A percentile compares a stretch with the other conserved stretches of the same genome.
These are phyloP conservation scores for Mrakia hoshinonis DNA, from an alignment of 768 basidiomycete genomes.

Conservation along the genomic window DNA sequence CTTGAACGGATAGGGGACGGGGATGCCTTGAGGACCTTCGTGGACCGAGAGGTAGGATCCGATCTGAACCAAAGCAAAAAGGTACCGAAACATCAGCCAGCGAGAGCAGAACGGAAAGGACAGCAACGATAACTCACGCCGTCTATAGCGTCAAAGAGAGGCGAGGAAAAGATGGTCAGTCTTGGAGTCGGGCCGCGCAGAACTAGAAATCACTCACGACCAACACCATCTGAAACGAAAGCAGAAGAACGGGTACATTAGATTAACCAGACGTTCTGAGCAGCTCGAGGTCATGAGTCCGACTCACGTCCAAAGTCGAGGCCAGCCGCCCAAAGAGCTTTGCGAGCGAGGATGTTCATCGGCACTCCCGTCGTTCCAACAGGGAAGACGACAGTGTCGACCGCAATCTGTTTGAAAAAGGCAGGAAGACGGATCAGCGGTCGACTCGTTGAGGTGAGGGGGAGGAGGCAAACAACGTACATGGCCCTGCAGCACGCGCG, in stretches of 20 bases:
- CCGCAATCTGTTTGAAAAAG: slow-evolving; percentile 59
- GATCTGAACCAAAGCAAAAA: slow-evolving; percentile 26
- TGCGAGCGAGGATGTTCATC: slow-evolving; percentile 67
- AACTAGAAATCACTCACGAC: not conserved
- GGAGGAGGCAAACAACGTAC: slow-evolving; percentile 46
- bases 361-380: slow-evolving; percentile 74
- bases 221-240: slow-evolving; percentile 15
- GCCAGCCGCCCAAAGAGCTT: slow-evolving; percentile 32
- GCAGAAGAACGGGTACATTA: not conserved
- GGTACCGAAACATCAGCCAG: not conserved
- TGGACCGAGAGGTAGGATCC: slow-evolving; percentile 40
- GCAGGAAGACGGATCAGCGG: slow-evolving; percentile 25
- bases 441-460: not conserved
- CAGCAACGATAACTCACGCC: slow-evolving; percentile 3
- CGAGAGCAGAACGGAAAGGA: too few species aligned
- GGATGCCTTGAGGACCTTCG: slow-evolving; percentile 63
- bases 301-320: slow-evolving; percentile 40
- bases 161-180: not conserved
- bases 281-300: slow-evolving; percentile 32
- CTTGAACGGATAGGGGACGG: slow-evolving; percentile 56
- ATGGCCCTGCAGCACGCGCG: slow-evolving; percentile 91
- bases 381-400: slow-evolving; percentile 83
- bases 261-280: not conserved
- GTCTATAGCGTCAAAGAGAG: not conserved
- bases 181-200: not conserved